Evolutionary conservation across 2,329 filamentous ascomycete genomes (phyloP).

Genomic region (Pezicula rhizophila): DNA sequence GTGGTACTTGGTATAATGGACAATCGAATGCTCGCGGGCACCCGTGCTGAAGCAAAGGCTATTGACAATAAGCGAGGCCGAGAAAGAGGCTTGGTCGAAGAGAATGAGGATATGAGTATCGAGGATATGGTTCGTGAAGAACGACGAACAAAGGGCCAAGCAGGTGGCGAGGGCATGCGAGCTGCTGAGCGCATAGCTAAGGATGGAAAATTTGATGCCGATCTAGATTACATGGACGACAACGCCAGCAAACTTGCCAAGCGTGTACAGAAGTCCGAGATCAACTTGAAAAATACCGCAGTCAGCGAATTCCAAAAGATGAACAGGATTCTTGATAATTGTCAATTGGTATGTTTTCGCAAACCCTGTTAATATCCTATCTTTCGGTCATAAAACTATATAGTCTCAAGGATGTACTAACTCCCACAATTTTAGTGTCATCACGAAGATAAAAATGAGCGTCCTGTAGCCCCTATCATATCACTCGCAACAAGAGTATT

Average conservation of each 20-base stretch:
- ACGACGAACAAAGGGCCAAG: constrained; percentile 71
- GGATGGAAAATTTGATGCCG: constrained; percentile 82
- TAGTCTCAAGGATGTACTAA: no score
- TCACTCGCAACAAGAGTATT: constrained; percentile 82
- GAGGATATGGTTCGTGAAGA: constrained; percentile 98
- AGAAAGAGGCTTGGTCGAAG: constrained; percentile 77
- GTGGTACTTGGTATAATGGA: constrained; percentile 85
- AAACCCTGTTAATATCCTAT: no score
- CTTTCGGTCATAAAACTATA: no score
- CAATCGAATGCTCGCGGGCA: constrained; percentile 77
- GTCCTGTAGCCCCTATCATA: constrained; percentile 77
- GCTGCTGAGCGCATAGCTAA: constrained; percentile 92
- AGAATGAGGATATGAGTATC: constrained; percentile 92
- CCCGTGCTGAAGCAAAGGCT: constrained; percentile 65
- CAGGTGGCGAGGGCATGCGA: constrained; percentile 72
- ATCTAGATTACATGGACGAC: constrained; percentile 96
- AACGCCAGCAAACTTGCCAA: constrained; percentile 87
- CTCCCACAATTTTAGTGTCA: constrained; percentile 48
- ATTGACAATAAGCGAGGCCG: constrained; percentile 75
- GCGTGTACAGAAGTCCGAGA: constrained; percentile 79
- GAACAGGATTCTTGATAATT: constrained; percentile 78
- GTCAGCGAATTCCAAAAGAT: constrained; percentile 87
- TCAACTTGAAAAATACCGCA: constrained; percentile 80
- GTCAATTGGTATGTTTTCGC: constrained; percentile 50
- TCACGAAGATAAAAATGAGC: constrained; percentile 72